Evolutionary conservation across 2,329 filamentous ascomycete species (phyloP).

Genomic region (Onygena corvina): DNA sequence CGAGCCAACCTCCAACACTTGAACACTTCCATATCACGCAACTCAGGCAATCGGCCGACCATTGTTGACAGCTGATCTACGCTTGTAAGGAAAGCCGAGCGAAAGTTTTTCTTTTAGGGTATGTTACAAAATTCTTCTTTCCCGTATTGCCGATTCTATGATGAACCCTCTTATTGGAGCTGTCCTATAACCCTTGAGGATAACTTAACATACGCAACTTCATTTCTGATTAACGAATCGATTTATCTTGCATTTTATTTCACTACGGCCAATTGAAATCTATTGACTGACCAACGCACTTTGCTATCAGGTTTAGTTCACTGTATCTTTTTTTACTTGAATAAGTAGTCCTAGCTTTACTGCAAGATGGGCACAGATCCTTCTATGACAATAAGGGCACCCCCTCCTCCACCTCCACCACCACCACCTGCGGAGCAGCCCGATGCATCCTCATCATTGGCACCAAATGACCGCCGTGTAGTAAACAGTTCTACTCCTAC

Average conservation of each 20-base stretch:
- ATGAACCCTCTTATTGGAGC: conserved; percentile 63
- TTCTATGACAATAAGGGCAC: conserved; percentile 29
- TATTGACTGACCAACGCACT: neutral
- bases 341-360: neutral
- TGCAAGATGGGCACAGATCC: conserved; percentile 40
- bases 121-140: neutral
- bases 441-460: conserved; percentile 16
- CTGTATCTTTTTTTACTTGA: neutral
- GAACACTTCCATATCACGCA: neutral
- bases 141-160: conserved; percentile 27
- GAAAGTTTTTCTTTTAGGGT: neutral
- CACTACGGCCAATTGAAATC: neutral
- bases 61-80: neutral
- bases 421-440: conserved; percentile 28
- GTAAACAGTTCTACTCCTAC: conserved; percentile 16
- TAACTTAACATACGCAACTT: conserved; percentile 27
- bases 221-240: neutral
- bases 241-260: neutral
- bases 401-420: conserved; percentile 42
- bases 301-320: neutral
- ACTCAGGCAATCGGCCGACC: neutral
- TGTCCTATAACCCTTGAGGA: conserved; percentile 58
- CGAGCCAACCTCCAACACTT: neutral
- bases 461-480: conserved; percentile 13
- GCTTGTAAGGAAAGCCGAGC: neutral